phyloP scores from a whole-genome alignment of 2,329 filamentous ascomycete species.

The Pseudocercospora fuligena region DNA sequence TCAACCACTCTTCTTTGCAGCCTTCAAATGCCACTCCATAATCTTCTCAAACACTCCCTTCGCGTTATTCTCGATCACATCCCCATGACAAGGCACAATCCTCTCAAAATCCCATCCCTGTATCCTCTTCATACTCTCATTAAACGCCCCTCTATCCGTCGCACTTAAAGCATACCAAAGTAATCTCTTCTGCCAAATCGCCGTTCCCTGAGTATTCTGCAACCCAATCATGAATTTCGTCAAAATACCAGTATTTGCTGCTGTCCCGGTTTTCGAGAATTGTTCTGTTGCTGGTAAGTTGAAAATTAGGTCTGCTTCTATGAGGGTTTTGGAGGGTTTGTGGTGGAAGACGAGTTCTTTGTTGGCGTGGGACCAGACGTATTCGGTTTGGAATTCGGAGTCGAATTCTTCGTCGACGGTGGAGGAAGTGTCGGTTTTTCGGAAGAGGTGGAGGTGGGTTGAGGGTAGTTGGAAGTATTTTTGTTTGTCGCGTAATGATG shows the following conservation, averaged over 20 bases:
- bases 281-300: constrained; percentile 89
- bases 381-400: constrained; percentile 81
- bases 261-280: constrained; percentile 62
- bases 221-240: constrained; percentile 63
- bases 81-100: constrained; percentile 91
- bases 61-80: constrained; percentile 75
- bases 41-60: constrained; percentile 79
- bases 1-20: constrained; percentile 30
- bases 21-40: constrained; percentile 79
- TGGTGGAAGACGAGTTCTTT: constrained; percentile 88
- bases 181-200: constrained; percentile 78
- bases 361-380: constrained; percentile 78
- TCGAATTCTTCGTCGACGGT: constrained; percentile 80
- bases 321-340: constrained; percentile 76
- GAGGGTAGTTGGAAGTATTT: constrained; percentile 40
- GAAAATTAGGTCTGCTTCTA: constrained; percentile 90
- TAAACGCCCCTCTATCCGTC: constrained; percentile 70
- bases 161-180: constrained; percentile 74
- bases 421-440: constrained; percentile 40
- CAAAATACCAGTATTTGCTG: constrained; percentile 61
- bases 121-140: constrained; percentile 71
- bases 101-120: constrained; percentile 81
- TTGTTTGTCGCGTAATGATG: constrained; percentile 71
- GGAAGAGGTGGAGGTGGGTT: constrained; percentile 59
- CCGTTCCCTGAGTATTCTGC: constrained; percentile 64